Evolutionary conservation across 805 yeast genomes (phyloP), one percentile per base, ranked within the genome.

Genomic region (Blastobotrys terrestris): DNA sequence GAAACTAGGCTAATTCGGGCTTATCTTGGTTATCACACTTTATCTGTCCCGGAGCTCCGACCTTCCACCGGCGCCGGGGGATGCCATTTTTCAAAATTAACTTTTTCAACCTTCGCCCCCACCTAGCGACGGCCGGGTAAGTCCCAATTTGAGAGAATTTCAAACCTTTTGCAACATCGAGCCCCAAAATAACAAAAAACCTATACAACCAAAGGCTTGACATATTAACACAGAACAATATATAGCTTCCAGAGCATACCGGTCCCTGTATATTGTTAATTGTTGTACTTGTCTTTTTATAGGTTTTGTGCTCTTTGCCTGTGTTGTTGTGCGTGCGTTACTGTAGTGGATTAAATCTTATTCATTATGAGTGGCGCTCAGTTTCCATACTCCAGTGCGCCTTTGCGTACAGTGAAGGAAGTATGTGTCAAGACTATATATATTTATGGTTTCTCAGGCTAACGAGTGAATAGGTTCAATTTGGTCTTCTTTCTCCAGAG

Each of bases 371-470:
- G 72, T 63, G 71, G 72, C 62, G 70, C 70, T 48, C 71, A 60
- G 70, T 85, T 92, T 70, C 95, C 97, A 67, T 91, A 87, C 77
- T 94, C 98, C 55, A 90, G 97, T 76, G 99, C 99, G 56, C 99
- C 99, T 52, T 81, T 94, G 71, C 89, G 98, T 71, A 84, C 97
- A 50, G 91, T 94, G 58, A 92, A 91, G 74, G 99, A 94, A 79
- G 97, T 83, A 73, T 58, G 83, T 74, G 51, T 5, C 5, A 31
- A 11, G 22, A 7, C 7, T 31, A 6, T 4, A 50, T 35, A 40
- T 48, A 21, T 22, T 15, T 43, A 40, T 20, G 15, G n/a, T 5
- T 15, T 45, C n/a, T 35, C 44, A 43, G 16, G 21, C 48, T 62
- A 61, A 64, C 56, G 41, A 45, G 50, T 18, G n/a, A 6, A 19